A percentile compares a stretch with the other conserved stretches of the same genome.
These are phyloP conservation scores for Tuber borchii DNA, from an alignment of 495 filamentous ascomycete genomes.

Conservation along the genomic window DNA sequence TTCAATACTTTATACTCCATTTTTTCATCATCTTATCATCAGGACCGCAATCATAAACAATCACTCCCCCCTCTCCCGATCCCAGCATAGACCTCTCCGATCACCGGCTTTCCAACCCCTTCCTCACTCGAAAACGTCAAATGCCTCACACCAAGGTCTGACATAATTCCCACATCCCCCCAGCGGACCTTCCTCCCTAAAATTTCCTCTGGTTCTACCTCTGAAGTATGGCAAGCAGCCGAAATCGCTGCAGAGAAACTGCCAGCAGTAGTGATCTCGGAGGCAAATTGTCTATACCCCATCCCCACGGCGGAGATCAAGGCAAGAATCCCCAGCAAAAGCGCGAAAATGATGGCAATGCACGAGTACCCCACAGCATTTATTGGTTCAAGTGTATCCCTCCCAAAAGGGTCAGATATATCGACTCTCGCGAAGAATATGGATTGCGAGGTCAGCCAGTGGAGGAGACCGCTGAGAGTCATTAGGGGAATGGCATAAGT, in stretches of 20 bases:
- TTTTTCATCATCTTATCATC: not conserved
- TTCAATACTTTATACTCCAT: not conserved
- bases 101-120: not conserved
- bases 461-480: too few species aligned
- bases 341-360: conserved; percentile 10
- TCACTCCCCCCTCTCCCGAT: not conserved
- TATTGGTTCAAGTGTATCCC: not conserved
- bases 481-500: too few species aligned
- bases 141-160: not conserved
- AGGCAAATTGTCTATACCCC: not conserved
- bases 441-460: conserved; percentile 41
- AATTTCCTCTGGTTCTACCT: not conserved
- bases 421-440: conserved; percentile 43
- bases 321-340: conserved; percentile 2
- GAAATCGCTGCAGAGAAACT: conserved; percentile 16
- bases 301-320: not conserved
- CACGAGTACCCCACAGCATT: conserved; percentile 6
- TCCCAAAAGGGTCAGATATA: conserved; percentile 17
- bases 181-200: not conserved
- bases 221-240: conserved; percentile 13
- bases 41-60: not conserved
- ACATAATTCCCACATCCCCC: not conserved
- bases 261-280: conserved; percentile 1
- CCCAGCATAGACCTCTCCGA: not conserved
- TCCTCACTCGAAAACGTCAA: not conserved